Conservation (phyloP, 805 yeast species). For the Jamesozyma rosinii region DNA sequence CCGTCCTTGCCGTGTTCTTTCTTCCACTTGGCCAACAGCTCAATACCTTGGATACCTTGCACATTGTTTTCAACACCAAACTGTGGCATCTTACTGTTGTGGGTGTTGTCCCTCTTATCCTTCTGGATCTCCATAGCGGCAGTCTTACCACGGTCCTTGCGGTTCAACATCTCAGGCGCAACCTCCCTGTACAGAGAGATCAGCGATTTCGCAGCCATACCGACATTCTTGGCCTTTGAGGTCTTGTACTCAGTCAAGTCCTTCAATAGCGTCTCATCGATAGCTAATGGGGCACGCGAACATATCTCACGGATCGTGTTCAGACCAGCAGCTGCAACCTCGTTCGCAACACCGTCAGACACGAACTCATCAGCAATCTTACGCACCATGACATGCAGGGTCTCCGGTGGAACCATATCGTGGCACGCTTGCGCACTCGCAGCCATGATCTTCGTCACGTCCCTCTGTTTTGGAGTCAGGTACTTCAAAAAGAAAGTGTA, state of each 20-base stretch:
- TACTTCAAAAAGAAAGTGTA: conserved; percentile 84
- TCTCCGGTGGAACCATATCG: conserved; percentile 95
- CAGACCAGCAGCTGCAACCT: conserved; percentile 96
- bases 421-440: conserved; percentile 95
- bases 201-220: conserved; percentile 86
- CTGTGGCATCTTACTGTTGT: conserved; percentile 33
- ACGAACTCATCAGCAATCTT: conserved; percentile 96
- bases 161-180: conserved; percentile 89
- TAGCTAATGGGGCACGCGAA: conserved; percentile 89
- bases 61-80: conserved; percentile 67
- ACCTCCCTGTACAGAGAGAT: conserved; percentile 82
- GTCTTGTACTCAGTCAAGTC: conserved; percentile 87
- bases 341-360: conserved; percentile 95
- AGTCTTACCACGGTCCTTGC: conserved; percentile 86
- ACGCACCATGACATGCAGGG: conserved; percentile 66
- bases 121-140: conserved; percentile 76
- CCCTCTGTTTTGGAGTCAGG: conserved; percentile 85
- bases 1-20: conserved; percentile 41
- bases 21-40: conserved; percentile 77
- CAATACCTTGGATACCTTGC: conserved; percentile 84
- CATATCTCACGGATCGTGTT: conserved; percentile 91
- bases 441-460: conserved; percentile 94
- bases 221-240: conserved; percentile 87
- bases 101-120: conserved; percentile 39
- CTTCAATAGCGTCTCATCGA: conserved; percentile 77